Evolutionary conservation across 2,329 filamentous ascomycete genomes (phyloP), one percentile per base, ranked within the genome.

Genomic region (Curvularia verruculosa): DNA sequence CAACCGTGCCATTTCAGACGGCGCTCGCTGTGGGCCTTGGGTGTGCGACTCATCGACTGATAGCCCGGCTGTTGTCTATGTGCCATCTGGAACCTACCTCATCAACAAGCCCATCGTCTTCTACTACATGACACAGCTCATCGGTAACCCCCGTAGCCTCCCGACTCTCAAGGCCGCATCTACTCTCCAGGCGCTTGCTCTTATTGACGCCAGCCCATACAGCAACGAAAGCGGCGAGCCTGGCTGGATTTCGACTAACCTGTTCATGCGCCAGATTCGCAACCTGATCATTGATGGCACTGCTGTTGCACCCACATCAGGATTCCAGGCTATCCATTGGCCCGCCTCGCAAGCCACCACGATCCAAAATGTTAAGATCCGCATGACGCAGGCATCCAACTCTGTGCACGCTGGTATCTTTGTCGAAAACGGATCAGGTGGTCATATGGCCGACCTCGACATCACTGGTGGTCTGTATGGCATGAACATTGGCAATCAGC

Each of bases 201-300:
- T 89, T 52, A 84, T 89, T 52, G 84, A 87, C 65, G 83, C 79
- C 15, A 82, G 86, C 83, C 86, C 72, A 13, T 77, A 77, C 70
- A 80, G 46, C 52, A 80, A 62, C 58, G 21, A 26, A 18, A 67
- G 65, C 51, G 74, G 70, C 7, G 61, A 70, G 55, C 68, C 77
- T 49, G 79, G 79, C 58, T 82, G 77, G 77, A 73, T 69, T 2
- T 81, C 85, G 0, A 85, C 85, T 40, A 87, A 85, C 64, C 81
- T 89, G 9, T 90, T 90, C 72, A 85, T 82, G 65, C 81, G 87
- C 29, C 84, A 87, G 60, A 83, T 90, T 56, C 81, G 87, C 9
- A 90, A 91, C 67, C 80, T 91, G 54, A 78, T 86, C 55, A 72
- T 76, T n/a, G 88, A 90, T 68, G 74, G 82, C 34, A 86, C 83